phyloP scores from a whole-genome alignment of 805 yeast genomes.

The Maudiozyma barnettii region DNA sequence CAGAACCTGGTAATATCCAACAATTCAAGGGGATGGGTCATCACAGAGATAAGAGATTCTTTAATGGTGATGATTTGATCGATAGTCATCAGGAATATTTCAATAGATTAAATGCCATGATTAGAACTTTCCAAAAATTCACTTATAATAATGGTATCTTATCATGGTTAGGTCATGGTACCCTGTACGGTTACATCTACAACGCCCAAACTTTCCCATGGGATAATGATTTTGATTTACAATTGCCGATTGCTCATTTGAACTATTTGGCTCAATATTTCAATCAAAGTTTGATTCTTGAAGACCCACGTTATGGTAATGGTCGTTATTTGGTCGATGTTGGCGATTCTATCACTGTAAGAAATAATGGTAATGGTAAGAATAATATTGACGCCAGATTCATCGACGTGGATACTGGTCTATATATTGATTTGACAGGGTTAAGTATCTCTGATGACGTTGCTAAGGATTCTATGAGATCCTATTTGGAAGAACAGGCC shows the following conservation, averaged over 20 bases:
- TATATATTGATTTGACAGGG: conserved; percentile 67
- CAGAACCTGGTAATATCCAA: conserved; percentile 19
- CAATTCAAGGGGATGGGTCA: conserved; percentile 18
- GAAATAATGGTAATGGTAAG: conserved; percentile 47
- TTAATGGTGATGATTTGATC: conserved; percentile 37
- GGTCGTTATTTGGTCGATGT: conserved; percentile 47
- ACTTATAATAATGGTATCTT: conserved; percentile 36
- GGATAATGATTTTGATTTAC: conserved; percentile 61
- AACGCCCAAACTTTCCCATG: conserved; percentile 55
- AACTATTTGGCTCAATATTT: conserved; percentile 35
- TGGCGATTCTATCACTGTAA: conserved; percentile 42
- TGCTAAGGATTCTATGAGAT: conserved; percentile 10
- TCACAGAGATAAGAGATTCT: conserved; percentile 55
- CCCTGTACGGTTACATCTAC: conserved; percentile 55
- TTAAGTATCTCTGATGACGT: conserved; percentile 38
- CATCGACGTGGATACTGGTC: conserved; percentile 60
- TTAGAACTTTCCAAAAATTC: conserved; percentile 45
- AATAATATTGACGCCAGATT: conserved; percentile 68
- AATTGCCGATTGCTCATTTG: conserved; percentile 44
- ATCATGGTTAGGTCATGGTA: conserved; percentile 61
- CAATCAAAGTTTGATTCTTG: conserved; percentile 38
- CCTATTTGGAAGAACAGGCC: conserved; percentile 4
- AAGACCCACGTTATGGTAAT: conserved; percentile 40
- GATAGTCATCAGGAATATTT: conserved; percentile 29
- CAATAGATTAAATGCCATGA: conserved; percentile 33